These are phyloP conservation scores for Pinus tabuliformis DNA, from an alignment of 75 land plant genomes.

Conservation along the genomic window DNA sequence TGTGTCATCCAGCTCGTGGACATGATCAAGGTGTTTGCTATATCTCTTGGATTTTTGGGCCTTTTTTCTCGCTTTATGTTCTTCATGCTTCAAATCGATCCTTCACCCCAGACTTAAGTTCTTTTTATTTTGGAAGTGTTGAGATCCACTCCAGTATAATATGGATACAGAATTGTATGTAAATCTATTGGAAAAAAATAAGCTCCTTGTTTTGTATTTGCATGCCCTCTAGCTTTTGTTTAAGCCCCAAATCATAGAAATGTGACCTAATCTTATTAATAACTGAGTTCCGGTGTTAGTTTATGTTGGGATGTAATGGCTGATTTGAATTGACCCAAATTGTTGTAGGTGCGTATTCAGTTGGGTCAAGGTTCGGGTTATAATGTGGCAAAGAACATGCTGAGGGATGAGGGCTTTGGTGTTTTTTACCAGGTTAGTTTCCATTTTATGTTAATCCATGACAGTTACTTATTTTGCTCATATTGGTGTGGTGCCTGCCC, in stretches of 20 bases:
- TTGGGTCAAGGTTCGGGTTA: conserved; percentile 82
- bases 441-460: background rate
- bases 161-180: background rate
- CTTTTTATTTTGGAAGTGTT: background rate
- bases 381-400: conserved; percentile 62
- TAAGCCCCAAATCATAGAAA: background rate
- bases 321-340: too few species aligned
- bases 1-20: conserved; percentile 95
- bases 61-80: background rate
- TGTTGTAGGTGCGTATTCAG: conserved; percentile 77
- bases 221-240: background rate
- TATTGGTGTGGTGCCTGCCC: too few species aligned
- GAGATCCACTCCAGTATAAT: background rate
- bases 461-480: too few species aligned
- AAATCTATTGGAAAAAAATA: background rate
- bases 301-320: background rate
- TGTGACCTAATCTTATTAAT: background rate
- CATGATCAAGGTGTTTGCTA: conserved; percentile 77
- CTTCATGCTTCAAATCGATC: background rate
- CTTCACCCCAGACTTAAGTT: background rate
- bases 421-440: conserved; percentile 79
- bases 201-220: background rate
- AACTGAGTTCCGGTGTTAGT: background rate
- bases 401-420: conserved; percentile 71
- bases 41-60: background rate